These are phyloP conservation scores for Metschnikowia borealis DNA, from an alignment of 805 yeast genomes.

Conservation along the genomic window DNA sequence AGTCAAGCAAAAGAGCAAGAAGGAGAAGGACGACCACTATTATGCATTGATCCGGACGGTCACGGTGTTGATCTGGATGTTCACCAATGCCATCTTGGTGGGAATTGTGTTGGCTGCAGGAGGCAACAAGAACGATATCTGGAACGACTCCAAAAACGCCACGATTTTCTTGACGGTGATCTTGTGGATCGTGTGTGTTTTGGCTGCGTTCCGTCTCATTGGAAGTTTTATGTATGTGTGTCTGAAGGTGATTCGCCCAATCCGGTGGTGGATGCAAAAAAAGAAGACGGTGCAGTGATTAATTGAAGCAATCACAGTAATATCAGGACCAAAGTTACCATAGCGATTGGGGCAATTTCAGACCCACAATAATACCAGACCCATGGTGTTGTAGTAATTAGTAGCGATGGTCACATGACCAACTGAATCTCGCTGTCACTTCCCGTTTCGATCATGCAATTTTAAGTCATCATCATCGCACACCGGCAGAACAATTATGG, in stretches of 20 bases:
- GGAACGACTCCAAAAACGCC: conserved; percentile 42
- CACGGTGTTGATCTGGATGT: conserved; percentile 86
- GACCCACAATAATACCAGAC: too few species aligned
- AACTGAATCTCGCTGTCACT: too few species aligned
- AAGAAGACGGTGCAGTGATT: conserved; percentile 13
- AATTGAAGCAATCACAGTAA: background rate
- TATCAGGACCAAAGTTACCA: too few species aligned
- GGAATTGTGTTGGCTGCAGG: conserved; percentile 84
- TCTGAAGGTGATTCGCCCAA: conserved; percentile 34
- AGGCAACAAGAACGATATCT: conserved; percentile 51
- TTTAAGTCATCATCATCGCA: too few species aligned
- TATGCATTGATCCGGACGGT: conserved; percentile 87
- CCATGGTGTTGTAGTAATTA: too few species aligned
- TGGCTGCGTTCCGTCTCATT: conserved; percentile 77
- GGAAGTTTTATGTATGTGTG: conserved; percentile 65
- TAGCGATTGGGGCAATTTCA: too few species aligned
- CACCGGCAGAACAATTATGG: too few species aligned
- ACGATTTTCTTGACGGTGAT: conserved; percentile 75
- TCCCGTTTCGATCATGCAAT: too few species aligned
- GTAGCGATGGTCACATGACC: too few species aligned
- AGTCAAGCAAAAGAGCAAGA: conserved; percentile 18
- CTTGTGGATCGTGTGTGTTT: conserved; percentile 87
- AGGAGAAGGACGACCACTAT: conserved; percentile 58
- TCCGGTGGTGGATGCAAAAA: conserved; percentile 35
- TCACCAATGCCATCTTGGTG: conserved; percentile 76